phyloP scores from a whole-genome alignment of 352 stramenopile genomes.

The Nothophytophthora sp. region DNA sequence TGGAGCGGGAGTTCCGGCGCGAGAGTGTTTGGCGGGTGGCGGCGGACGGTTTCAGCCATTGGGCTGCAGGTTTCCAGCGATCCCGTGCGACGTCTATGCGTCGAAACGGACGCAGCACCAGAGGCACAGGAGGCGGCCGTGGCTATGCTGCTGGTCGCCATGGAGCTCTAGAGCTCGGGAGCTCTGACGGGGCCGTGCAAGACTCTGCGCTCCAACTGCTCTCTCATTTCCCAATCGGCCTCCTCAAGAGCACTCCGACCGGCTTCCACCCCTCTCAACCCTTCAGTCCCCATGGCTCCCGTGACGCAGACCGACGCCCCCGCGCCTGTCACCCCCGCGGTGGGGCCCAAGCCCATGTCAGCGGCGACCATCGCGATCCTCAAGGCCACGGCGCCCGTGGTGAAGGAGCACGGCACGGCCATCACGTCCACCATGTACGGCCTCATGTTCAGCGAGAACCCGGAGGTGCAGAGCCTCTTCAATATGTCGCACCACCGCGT shows the following conservation, averaged over 20 bases:
- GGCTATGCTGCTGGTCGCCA: no score
- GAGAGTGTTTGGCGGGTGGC: no score
- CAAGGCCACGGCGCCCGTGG: constrained; percentile 62
- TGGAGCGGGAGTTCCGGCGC: no score
- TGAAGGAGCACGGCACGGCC: constrained; percentile 55
- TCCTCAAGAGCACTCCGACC: constrained; percentile 3
- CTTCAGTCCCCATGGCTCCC: constrained; percentile 13
- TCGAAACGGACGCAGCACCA: no score
- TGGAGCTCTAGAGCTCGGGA: no score
- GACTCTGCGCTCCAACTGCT: no score
- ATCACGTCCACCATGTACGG: constrained; percentile 77
- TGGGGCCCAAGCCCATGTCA: constrained; percentile 30
- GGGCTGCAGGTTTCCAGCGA: no score
- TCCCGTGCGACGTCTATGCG: no score
- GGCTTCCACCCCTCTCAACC: background rate
- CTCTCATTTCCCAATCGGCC: constrained; percentile 19
- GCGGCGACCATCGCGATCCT: constrained; percentile 52
- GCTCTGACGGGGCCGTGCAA: no score
- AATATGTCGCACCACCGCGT: constrained; percentile 70
- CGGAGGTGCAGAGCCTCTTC: constrained; percentile 68
- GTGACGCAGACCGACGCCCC: constrained; percentile 7
- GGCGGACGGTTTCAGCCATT: no score
- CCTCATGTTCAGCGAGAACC: constrained; percentile 65
- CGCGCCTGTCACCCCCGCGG: background rate
- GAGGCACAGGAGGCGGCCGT: no score